A percentile compares a stretch with the other conserved stretches of the same genome.
These are phyloP conservation scores for Plantago lanceolata DNA, from an alignment of 305 asterid genomes.

Conservation along the genomic window DNA sequence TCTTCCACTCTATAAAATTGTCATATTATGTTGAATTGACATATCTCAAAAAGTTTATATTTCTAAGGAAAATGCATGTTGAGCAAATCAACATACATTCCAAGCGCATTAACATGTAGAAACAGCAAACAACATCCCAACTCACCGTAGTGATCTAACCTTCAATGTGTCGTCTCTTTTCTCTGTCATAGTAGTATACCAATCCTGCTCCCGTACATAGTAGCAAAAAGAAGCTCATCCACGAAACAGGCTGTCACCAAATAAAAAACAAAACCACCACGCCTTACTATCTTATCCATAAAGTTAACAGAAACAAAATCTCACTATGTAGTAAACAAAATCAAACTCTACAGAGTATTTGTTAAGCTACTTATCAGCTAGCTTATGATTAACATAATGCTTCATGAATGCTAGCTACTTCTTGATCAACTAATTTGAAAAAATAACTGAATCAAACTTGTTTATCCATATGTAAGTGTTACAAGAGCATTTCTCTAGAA, in stretches of 20 bases:
- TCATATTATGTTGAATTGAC: background rate
- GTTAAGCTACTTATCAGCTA: background rate
- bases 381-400: background rate
- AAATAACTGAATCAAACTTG: too few relatives aligned
- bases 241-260: conserved; percentile 62
- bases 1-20: background rate
- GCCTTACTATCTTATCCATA: background rate
- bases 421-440: too few relatives aligned
- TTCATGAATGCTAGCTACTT: background rate
- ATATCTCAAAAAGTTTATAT: background rate
- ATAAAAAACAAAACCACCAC: background rate
- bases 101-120: background rate
- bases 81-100: background rate
- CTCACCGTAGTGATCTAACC: conserved; percentile 76
- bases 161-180: conserved; percentile 83
- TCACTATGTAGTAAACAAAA: background rate
- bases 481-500: too few relatives aligned
- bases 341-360: background rate
- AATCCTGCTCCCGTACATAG: conserved; percentile 74
- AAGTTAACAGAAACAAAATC: background rate
- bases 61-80: too few relatives aligned
- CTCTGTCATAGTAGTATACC: conserved; percentile 75
- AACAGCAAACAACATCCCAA: conserved; percentile 25
- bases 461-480: too few relatives aligned
- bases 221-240: conserved; percentile 87